Evolutionary conservation across 495 filamentous ascomycete species (phyloP).

Genomic region (Clavariopsis aquatica): DNA sequence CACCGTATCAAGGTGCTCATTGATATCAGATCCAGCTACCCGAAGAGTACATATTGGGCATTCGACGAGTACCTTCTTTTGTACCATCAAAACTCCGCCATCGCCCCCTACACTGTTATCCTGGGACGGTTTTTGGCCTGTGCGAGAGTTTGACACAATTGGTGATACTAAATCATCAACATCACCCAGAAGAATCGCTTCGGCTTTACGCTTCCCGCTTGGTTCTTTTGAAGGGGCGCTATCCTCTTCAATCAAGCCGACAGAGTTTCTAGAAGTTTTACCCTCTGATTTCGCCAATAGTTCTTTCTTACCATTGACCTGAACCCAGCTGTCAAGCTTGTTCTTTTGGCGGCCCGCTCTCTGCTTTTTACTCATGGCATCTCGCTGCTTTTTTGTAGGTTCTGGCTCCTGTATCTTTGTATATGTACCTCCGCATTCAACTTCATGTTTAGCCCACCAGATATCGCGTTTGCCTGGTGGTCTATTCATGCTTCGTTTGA

Average conservation of each 20-base stretch:
- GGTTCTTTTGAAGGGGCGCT: not conserved
- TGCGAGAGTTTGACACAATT: not conserved
- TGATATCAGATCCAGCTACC: conserved; percentile 35
- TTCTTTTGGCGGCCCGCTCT: conserved; percentile 45
- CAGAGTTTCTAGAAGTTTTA: conserved; percentile 11
- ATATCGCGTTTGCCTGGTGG: conserved; percentile 42
- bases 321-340: conserved; percentile 44
- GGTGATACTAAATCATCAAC: not conserved
- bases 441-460: conserved; percentile 42
- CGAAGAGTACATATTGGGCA: conserved; percentile 34
- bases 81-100: conserved; percentile 1
- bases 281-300: not conserved
- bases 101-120: conserved; percentile 1
- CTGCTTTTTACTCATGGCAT: conserved; percentile 39
- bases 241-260: conserved; percentile 3
- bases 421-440: conserved; percentile 43
- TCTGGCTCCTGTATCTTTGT: conserved; percentile 43
- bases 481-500: conserved; percentile 46
- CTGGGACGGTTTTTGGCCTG: conserved; percentile 8
- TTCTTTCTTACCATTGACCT: not conserved
- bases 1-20: conserved; percentile 40
- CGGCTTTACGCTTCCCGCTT: conserved; percentile 7
- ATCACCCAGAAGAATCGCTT: conserved; percentile 2
- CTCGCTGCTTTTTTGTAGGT: conserved; percentile 39
- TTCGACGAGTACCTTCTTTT: conserved; percentile 25